Base-by-base conservation (phyloP, 2,329 filamentous ascomycete genomes). In the Fusarium pininemorale region DNA sequence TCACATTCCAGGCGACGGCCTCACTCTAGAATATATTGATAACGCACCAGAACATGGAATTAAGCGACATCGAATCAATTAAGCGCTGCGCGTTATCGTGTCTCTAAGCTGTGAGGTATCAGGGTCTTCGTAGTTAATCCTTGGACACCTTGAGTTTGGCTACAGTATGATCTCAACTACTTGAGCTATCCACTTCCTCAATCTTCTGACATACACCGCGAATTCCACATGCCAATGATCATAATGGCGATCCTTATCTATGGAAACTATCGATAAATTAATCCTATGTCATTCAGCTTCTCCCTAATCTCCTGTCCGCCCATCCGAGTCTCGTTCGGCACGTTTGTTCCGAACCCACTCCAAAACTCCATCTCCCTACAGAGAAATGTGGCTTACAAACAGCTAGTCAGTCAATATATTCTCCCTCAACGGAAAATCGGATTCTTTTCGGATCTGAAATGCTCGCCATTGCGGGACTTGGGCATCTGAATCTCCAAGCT, bases 371-470 rank as follows among this genome's bases (percentile, higher is more conserved):
- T 26, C 13, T 22, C 50, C 18, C 3, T 26, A 15, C 18, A 5
- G 12, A 15, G 3, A 6, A 35, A 2, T 0, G 6, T 37, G 7
- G 12, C 32, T 24, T 15, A 20, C 18, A 26, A 26, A 26, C 6
- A n/a, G 6, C 6, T 12, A 26, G 1, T 11, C 32, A 37, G 6
- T 26, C 3, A 2, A 20, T 14, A 3, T 6, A 2, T 11, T 14
- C 7, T 37, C 9, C 16, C 16, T 3, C 8, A 8, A 6, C 20
- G 7, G 9, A 3, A 30, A 12, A 7, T 1, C 3, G 22, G 15
- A 7, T 6, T 30, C 14, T 30, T 16, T 6, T 8, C 0, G 5
- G 4, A 6, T 8, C 22, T 4, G 7, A n/a, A n/a, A 8, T 30
- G 6, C 7, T 16, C 0, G 6, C 10, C 26, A 11, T 12, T 30